Evolutionary conservation across 176 grass and related monocot species (phyloP).

Genomic region (Oryza longistaminata): DNA sequence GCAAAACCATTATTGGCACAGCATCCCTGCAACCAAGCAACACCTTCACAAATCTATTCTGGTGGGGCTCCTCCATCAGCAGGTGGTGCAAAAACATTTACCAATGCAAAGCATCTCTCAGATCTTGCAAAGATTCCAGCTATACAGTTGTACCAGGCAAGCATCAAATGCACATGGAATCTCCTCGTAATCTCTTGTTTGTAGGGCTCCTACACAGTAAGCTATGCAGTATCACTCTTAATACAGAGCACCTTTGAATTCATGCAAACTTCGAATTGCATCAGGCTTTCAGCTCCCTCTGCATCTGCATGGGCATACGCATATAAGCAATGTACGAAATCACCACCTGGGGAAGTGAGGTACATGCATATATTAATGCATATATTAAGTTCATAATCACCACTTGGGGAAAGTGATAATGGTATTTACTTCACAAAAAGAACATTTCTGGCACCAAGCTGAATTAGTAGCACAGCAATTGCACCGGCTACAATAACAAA

Average conservation of each 20-base stretch:
- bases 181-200: neutral
- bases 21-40: neutral
- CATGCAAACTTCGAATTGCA: neutral
- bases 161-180: neutral
- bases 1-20: neutral
- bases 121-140: neutral
- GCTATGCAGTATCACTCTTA: neutral
- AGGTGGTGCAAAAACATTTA: neutral
- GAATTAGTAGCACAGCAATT: conserved; percentile 22
- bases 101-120: neutral
- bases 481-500: neutral
- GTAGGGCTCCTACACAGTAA: neutral
- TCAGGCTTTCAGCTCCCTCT: neutral
- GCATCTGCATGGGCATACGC: neutral
- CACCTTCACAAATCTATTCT: neutral
- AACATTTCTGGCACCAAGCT: conserved; percentile 15
- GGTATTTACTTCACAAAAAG: neutral
- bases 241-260: neutral
- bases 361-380: no score
- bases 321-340: neutral
- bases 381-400: conserved; percentile 1
- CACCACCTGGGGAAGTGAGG: neutral
- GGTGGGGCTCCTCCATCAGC: neutral
- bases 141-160: neutral
- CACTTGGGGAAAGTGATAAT: neutral